Evolutionary conservation across 768 basidiomycete genomes (phyloP).

Genomic region (Suillus ampliporus): DNA sequence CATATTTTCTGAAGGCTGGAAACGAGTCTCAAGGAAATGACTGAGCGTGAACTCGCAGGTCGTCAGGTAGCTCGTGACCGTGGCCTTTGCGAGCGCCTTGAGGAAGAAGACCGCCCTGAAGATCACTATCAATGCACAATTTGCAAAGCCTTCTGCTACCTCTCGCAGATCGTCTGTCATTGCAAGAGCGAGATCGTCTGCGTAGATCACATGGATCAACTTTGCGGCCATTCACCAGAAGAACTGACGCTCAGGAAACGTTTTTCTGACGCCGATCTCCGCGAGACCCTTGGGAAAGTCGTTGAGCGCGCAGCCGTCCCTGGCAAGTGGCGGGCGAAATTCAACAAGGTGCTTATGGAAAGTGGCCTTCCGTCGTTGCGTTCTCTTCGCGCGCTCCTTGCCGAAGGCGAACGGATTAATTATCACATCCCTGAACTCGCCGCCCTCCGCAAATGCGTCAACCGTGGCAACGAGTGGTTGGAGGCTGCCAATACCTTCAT

Average conservation of each 20-base stretch:
- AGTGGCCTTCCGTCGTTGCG: constrained; percentile 76
- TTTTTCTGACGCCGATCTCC: constrained; percentile 79
- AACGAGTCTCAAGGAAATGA: constrained; percentile 87
- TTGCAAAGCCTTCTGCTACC: constrained; percentile 95
- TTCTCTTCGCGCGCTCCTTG: constrained; percentile 77
- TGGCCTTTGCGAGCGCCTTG: constrained; percentile 70
- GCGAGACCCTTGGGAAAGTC: constrained; percentile 68
- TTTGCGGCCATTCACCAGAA: constrained; percentile 69
- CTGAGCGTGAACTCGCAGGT: constrained; percentile 74
- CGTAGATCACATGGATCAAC: constrained; percentile 78
- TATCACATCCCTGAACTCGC: constrained; percentile 73
- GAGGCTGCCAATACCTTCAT: constrained; percentile 81
- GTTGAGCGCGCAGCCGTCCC: constrained; percentile 77
- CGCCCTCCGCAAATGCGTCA: constrained; percentile 79
- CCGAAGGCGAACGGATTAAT: constrained; percentile 89
- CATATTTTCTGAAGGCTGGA: constrained; percentile 64
- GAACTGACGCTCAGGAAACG: constrained; percentile 76
- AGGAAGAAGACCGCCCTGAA: constrained; percentile 83
- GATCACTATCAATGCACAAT: constrained; percentile 94
- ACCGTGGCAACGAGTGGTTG: constrained; percentile 85
- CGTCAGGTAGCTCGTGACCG: constrained; percentile 66
- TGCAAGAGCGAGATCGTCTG: constrained; percentile 85
- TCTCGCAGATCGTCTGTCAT: constrained; percentile 87
- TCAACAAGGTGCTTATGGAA: constrained; percentile 69
- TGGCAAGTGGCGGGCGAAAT: constrained; percentile 72